A percentile compares a stretch with the other conserved stretches of the same genome.
Conservation (phyloP, 2,329 filamentous ascomycete species). For the Hypoxylon sp. region DNA sequence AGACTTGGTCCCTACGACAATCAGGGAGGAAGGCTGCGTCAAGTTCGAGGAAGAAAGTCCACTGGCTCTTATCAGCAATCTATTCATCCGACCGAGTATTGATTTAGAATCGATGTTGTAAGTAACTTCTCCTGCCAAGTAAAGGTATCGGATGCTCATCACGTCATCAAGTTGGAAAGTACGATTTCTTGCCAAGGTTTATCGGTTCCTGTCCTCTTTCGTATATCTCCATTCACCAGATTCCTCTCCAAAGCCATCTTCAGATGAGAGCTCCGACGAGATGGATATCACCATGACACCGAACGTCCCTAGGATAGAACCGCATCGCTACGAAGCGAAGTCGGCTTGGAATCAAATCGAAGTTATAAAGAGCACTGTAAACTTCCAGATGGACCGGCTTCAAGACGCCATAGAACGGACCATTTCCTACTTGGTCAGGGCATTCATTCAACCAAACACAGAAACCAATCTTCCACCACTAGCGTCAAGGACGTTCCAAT, state of each 20-base stretch:
- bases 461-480: conserved; percentile 1
- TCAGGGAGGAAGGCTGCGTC: background rate
- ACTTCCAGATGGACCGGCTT: conserved; percentile 19
- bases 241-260: background rate
- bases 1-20: conserved; percentile 29
- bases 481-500: conserved; percentile 6
- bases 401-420: conserved; percentile 18
- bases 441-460: conserved; percentile 15
- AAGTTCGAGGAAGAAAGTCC: conserved; percentile 8
- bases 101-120: conserved; percentile 33
- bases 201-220: conserved; percentile 20
- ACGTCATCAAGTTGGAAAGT: conserved; percentile 26
- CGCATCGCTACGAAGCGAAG: background rate
- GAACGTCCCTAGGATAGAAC: background rate
- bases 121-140: background rate
- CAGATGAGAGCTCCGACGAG: conserved; percentile 7
- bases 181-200: conserved; percentile 27
- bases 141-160: background rate
- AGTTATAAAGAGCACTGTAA: conserved; percentile 1
- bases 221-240: background rate
- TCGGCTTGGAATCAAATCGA: conserved; percentile 16
- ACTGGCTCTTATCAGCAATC: conserved; percentile 29
- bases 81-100: conserved; percentile 9
- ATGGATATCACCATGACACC: background rate
- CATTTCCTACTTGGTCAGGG: conserved; percentile 21